Conservation (phyloP, 2,329 filamentous ascomycete species). For the Colletotrichum sojae region DNA sequence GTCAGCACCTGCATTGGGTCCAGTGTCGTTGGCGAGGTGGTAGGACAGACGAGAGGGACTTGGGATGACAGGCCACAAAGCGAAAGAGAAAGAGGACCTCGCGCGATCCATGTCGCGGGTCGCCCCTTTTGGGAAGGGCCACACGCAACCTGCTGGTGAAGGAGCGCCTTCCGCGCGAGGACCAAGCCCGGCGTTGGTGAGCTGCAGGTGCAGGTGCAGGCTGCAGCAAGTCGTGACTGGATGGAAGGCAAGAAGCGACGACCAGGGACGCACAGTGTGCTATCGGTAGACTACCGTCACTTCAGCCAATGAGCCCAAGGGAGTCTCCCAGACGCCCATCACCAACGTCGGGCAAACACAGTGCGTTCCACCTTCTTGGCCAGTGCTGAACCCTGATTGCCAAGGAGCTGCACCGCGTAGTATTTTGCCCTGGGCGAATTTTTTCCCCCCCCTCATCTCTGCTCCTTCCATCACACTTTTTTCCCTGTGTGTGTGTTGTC, state of each 20-base stretch:
- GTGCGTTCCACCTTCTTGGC: constrained; percentile 25
- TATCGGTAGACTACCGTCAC: no score
- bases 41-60: background rate
- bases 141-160: constrained; percentile 24
- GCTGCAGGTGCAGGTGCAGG: no score
- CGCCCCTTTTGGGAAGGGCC: constrained; percentile 25
- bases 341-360: constrained; percentile 21
- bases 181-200: no score
- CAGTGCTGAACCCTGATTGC: constrained; percentile 19
- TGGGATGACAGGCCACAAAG: constrained; percentile 29
- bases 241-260: background rate
- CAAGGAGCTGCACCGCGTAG: constrained; percentile 34
- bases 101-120: constrained; percentile 22
- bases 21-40: constrained; percentile 14
- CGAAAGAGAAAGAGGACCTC: constrained; percentile 20
- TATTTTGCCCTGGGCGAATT: constrained; percentile 17
- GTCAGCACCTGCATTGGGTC: constrained; percentile 17
- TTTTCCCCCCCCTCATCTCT: constrained; percentile 10
- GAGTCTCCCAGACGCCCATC: background rate
- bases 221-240: no score
- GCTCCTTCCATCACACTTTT: background rate
- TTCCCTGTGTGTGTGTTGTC: background rate
- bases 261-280: constrained; percentile 1
- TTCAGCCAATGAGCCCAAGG: background rate
- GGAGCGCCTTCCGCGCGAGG: no score